phyloP scores from a whole-genome alignment of 495 filamentous ascomycete genomes.

The Lasiosphaeriaceae sp. region DNA sequence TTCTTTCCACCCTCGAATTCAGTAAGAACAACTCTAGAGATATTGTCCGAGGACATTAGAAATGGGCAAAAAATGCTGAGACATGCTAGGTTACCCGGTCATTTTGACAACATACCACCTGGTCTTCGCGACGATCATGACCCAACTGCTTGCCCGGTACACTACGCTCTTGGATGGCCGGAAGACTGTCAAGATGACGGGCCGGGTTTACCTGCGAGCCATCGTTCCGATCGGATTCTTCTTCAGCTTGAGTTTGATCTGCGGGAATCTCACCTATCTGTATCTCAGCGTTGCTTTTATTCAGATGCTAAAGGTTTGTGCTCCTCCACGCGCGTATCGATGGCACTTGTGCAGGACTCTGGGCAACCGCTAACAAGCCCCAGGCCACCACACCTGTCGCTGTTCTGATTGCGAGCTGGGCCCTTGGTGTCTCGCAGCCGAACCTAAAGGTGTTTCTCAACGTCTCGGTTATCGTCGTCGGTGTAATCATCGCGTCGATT shows the following conservation, averaged over 20 bases:
- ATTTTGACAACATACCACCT: constrained; percentile 93
- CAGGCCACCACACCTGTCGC: constrained; percentile 89
- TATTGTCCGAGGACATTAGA: neutral
- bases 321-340: neutral
- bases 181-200: constrained; percentile 91
- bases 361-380: constrained; percentile 22
- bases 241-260: constrained; percentile 92
- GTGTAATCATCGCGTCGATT: constrained; percentile 84
- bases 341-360: no score
- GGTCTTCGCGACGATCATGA: constrained; percentile 83
- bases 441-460: constrained; percentile 79
- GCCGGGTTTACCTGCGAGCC: constrained; percentile 80
- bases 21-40: constrained; percentile 52
- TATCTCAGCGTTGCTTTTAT: constrained; percentile 94
- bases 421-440: constrained; percentile 69
- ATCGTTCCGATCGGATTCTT: constrained; percentile 91
- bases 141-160: constrained; percentile 81
- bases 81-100: constrained; percentile 53
- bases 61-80: constrained; percentile 23
- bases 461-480: constrained; percentile 82
- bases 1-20: constrained; percentile 79
- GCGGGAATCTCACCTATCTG: constrained; percentile 87
- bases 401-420: constrained; percentile 81
- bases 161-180: constrained; percentile 83
- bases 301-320: constrained; percentile 88